Base-by-base conservation (phyloP, 225 moss, liverwort and hornwort genomes). In the Bryum argenteum region DNA sequence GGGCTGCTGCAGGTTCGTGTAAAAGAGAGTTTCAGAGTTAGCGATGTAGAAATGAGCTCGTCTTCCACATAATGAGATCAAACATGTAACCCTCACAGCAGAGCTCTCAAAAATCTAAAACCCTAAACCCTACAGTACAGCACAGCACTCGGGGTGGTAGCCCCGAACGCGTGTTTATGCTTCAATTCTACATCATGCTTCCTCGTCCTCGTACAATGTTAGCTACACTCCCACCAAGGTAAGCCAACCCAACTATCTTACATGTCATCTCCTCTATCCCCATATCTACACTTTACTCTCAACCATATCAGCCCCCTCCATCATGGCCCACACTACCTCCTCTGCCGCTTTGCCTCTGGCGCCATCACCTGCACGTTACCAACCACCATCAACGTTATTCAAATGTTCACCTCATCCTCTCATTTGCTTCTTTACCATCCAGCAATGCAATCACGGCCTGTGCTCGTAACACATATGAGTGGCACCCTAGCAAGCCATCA, bases 321-420 rank as follows among this genome's bases (percentile, higher is more conserved):
- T 15, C 16, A 58, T 41, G 39, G 33, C 38, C 70, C 58, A 38
- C 66, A 10, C 18, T 54, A 96, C 77, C 85, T 93, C 84, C 85
- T 93, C 71, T 81, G 85, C 45, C 91, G 90, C 69, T 93, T 93
- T 28, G 85, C 50, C 75, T 89, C 90, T 19, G 83, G 82, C 90
- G 93, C 85, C 85, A 80, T 41, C 18, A 77, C 24, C 54, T 2
- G 56, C 54, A 21, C 60, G 52, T 62, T 9, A 50, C 3, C 2
- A 11, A 16, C 5, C 39, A 23, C 24, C 65, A 69, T 5, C 3
- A 62, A 4, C 11, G 2, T 17, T 64, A n/a, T 6, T 19, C 1
- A 10, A n/a, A 57, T 56, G 57, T 12, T 4, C 15, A 28, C 23
- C 13, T 15, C 19, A 22, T 37, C 8, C 8, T 28, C 33, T 33